Conservation (phyloP, 371 early-diverging fungal genomes). For the Coemansia sp. region DNA sequence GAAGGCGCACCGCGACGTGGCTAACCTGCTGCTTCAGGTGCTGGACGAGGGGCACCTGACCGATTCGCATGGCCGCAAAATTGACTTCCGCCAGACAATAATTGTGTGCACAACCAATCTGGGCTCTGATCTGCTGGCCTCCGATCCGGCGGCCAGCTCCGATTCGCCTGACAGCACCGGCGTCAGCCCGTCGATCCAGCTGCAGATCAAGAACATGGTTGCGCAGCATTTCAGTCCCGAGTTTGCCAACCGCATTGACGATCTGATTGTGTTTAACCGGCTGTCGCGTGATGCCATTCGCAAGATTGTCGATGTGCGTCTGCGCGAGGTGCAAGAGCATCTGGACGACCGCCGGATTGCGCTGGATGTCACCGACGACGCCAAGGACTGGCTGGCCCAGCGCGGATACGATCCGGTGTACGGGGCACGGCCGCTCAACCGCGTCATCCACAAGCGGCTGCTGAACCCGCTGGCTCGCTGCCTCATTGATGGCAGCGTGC, state of each 20-base stretch:
- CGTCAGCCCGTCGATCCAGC: constrained; percentile 61
- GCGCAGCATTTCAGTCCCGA: constrained; percentile 85
- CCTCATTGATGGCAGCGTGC: constrained; percentile 75
- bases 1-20: constrained; percentile 83
- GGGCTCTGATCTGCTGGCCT: constrained; percentile 57
- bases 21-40: constrained; percentile 77
- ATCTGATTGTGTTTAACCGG: constrained; percentile 80
- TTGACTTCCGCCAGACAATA: constrained; percentile 91
- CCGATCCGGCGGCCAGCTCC: constrained; percentile 23
- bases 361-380: constrained; percentile 63
- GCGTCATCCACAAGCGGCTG: constrained; percentile 76
- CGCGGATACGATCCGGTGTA: constrained; percentile 82
- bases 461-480: constrained; percentile 78
- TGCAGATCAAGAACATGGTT: constrained; percentile 68
- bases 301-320: constrained; percentile 81
- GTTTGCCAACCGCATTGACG: constrained; percentile 90
- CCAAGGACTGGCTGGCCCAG: constrained; percentile 76
- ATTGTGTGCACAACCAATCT: constrained; percentile 91
- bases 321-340: constrained; percentile 72
- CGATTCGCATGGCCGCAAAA: constrained; percentile 78
- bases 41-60: constrained; percentile 92
- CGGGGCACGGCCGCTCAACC: constrained; percentile 83
- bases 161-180: constrained; percentile 32
- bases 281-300: constrained; percentile 69
- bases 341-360: constrained; percentile 72